Percentiles rank a stretch among this genome's conserved stretches.
phyloP scores from a whole-genome alignment of 2,329 filamentous ascomycete species.

The Botryotinia calthae region DNA sequence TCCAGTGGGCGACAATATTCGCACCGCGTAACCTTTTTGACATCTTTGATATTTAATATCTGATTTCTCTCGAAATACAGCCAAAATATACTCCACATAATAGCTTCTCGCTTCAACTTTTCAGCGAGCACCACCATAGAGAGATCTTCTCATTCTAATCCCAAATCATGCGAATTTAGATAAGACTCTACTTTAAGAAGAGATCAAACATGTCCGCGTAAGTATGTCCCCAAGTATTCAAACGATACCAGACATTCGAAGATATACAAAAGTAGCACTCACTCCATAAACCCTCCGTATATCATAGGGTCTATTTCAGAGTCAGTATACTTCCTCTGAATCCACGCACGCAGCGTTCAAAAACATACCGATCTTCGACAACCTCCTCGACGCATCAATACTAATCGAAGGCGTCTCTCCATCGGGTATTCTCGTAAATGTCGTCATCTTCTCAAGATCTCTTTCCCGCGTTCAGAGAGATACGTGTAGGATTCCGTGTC shows the following conservation, averaged over 20 bases:
- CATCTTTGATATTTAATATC: not conserved
- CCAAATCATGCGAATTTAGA: not conserved
- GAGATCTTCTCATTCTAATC: not conserved
- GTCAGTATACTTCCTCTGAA: not conserved
- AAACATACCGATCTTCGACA: conserved; percentile 59
- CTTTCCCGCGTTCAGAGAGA: not conserved
- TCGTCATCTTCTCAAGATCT: conserved; percentile 55
- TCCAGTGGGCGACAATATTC: too few species aligned
- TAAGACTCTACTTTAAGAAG: not conserved
- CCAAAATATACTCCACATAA: not conserved
- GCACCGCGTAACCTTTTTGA: not conserved
- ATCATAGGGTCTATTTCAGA: conserved; percentile 61
- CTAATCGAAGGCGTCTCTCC: conserved; percentile 61
- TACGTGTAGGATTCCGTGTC: not conserved
- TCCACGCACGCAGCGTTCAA: too few species aligned
- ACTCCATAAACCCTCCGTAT: conserved; percentile 85
- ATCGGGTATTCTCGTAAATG: conserved; percentile 65
- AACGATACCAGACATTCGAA: not conserved
- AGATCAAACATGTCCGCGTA: not conserved
- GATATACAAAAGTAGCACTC: conserved; percentile 39
- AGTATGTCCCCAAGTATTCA: not conserved
- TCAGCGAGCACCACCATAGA: not conserved
- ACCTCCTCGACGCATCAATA: conserved; percentile 60
- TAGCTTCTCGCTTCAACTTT: not conserved
- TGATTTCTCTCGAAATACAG: not conserved